Percentiles rank a stretch among this genome's conserved stretches.
These are phyloP conservation scores for Colletotrichum sublineola DNA, from an alignment of 2,329 filamentous ascomycete species.

Conservation along the genomic window DNA sequence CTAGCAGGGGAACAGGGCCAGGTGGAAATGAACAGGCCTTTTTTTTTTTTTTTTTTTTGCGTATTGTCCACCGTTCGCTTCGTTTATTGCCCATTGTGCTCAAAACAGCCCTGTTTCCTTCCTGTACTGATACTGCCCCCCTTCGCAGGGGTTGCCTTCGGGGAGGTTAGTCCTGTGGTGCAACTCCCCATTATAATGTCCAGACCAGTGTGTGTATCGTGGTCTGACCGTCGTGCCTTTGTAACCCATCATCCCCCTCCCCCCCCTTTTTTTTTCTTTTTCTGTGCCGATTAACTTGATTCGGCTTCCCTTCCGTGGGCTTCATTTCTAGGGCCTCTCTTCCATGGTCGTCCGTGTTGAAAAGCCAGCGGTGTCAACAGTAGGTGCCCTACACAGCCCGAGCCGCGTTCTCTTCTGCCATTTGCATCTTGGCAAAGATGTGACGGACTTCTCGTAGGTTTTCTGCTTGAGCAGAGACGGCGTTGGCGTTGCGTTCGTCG, in stretches of 20 bases:
- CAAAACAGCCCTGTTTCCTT: not conserved
- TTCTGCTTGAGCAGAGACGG: constrained; percentile 69
- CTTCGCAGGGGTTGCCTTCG: not conserved
- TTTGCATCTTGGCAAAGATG: constrained; percentile 73
- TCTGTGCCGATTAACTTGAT: not conserved
- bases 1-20: not conserved
- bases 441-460: constrained; percentile 81
- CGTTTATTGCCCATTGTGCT: not conserved
- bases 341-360: not conserved
- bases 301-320: not conserved
- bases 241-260: not conserved
- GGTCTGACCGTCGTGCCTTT: not conserved
- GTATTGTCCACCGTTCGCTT: not conserved
- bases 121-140: not conserved
- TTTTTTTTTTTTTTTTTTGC: not conserved
- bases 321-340: not conserved
- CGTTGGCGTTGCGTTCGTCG: constrained; percentile 77
- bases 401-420: constrained; percentile 41
- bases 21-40: not conserved
- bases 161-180: not conserved
- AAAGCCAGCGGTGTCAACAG: not conserved
- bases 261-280: not conserved
- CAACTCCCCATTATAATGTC: not conserved
- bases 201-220: not conserved
- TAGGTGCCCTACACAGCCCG: not conserved